Evolutionary conservation across 2,329 filamentous ascomycete species (phyloP).

Genomic region (Colletotrichum orbiculare): DNA sequence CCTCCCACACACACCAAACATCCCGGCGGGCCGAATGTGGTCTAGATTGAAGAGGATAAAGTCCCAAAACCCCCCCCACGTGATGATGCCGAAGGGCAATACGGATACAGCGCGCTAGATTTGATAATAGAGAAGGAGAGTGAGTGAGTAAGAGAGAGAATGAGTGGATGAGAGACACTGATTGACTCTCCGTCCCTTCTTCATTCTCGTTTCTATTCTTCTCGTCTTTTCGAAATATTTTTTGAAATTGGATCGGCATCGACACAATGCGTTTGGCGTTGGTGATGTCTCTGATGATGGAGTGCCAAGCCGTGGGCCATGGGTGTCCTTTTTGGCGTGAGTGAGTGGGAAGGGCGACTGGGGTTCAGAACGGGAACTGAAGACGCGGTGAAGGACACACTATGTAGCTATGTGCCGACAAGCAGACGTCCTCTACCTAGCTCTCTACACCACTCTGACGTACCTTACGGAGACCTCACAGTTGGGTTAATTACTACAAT

Average conservation of each 20-base stretch:
- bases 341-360: slow-evolving; percentile 19
- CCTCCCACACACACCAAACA: slow-evolving; percentile 7
- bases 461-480: too few relatives aligned
- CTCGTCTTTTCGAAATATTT: slow-evolving; percentile 20
- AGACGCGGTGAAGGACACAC: slow-evolving; percentile 33
- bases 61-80: slow-evolving; percentile 22
- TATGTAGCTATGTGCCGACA: too few relatives aligned
- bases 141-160: too few relatives aligned
- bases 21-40: slow-evolving; percentile 21
- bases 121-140: too few relatives aligned
- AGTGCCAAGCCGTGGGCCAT: slow-evolving; percentile 3
- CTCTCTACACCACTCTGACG: too few relatives aligned
- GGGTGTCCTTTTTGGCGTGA: too few relatives aligned
- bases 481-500: slow-evolving; percentile 1
- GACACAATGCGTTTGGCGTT: slow-evolving; percentile 36
- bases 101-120: background rate
- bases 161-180: background rate
- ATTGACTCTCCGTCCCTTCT: slow-evolving; percentile 4
- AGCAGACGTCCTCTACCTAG: too few relatives aligned
- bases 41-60: slow-evolving; percentile 18
- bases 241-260: slow-evolving; percentile 35
- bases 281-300: slow-evolving; percentile 34
- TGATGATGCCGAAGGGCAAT: slow-evolving; percentile 26
- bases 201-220: slow-evolving; percentile 6
- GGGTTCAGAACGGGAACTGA: slow-evolving; percentile 32